These are phyloP conservation scores for Colletotrichum sp. DNA, from an alignment of 2,329 filamentous ascomycete genomes.

Conservation along the genomic window DNA sequence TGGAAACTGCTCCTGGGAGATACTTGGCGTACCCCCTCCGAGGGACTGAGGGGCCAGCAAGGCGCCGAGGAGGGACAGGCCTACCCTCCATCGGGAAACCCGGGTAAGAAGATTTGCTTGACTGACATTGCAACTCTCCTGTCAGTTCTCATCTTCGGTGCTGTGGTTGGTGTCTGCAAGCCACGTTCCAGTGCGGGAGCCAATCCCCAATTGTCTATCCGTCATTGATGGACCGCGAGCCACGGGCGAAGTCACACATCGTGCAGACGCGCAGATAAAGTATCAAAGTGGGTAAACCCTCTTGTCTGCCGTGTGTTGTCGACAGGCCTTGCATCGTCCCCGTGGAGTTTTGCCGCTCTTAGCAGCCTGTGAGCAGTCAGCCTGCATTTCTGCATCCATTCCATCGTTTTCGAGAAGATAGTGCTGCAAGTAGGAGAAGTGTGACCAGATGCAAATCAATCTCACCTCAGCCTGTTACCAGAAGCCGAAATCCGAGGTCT, in stretches of 20 bases:
- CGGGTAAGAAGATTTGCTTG: not conserved
- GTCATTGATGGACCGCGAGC: not conserved
- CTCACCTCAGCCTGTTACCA: not conserved
- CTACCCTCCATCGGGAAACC: not conserved
- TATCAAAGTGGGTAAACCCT: not conserved
- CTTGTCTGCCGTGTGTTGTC: not conserved
- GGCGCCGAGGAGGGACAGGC: not conserved
- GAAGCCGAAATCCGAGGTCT: not conserved
- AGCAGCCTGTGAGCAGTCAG: constrained; percentile 3
- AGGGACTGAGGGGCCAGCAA: not conserved
- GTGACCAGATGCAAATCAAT: not conserved
- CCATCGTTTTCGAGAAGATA: not conserved
- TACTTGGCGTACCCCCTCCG: constrained; percentile 9
- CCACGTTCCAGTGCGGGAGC: not conserved
- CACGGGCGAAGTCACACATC: not conserved
- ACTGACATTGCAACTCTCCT: not conserved
- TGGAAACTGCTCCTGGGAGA: not conserved
- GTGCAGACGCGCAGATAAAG: not conserved
- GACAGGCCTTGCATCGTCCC: not conserved
- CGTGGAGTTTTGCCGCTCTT: not conserved
- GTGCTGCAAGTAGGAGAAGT: not conserved
- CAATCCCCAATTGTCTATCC: not conserved
- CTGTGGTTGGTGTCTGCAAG: constrained; percentile 1
- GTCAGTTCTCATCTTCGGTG: constrained; percentile 2
- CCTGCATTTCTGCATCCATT: constrained; percentile 8